Base-by-base conservation (phyloP, 306 rosid genomes). In the Sesbania bispinosa region DNA sequence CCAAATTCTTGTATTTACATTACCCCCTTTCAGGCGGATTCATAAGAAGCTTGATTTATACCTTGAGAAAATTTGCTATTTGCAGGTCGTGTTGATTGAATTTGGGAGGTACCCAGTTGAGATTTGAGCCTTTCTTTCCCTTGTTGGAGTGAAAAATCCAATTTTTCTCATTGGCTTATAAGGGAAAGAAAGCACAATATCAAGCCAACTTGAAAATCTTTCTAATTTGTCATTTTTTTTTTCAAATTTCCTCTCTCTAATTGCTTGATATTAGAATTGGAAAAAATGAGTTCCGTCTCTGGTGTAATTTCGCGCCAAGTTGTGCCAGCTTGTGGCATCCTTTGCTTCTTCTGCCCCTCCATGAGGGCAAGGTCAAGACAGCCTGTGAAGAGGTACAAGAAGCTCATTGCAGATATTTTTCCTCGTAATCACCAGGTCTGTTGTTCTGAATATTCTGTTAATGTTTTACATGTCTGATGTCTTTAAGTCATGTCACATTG, bases 361-460 rank as follows among this genome's bases (percentile, higher is more conserved):
- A n/a, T 95, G 82, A 82, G 97, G 79, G 80, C 97, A 55, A 83
- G 99, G 88, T 95, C 99, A 19, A 85, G 97, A 67, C 99, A 95
- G 81, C 99, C 99, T 23, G 96, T 95, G 35, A 95, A 95, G 93
- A 88, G 99, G 83, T 95, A 95, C 92, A 95, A 95, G 96, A 95
- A 89, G 87, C 91, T 95, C 79, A 88, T 95, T 29, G 88, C 97
- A 45, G 97, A 91, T 5, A 89, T 89, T 80, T 91, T 95, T 35
- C 99, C 99, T 67, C 96, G 91, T 14, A 83, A 86, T 59, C n/a
- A n/a, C n/a, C 88, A 77, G 99, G 99, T 94, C 0, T 10, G 87
- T 54, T 66, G 30, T 39, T 53, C n/a, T n/a, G n/a, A n/a, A n/a
- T n/a, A n/a, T 77, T 67, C 50, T 43, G 23, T 8, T 50, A 10